Base-by-base conservation (phyloP, 139 green algal genomes). In the Parachlorella kessleri region DNA sequence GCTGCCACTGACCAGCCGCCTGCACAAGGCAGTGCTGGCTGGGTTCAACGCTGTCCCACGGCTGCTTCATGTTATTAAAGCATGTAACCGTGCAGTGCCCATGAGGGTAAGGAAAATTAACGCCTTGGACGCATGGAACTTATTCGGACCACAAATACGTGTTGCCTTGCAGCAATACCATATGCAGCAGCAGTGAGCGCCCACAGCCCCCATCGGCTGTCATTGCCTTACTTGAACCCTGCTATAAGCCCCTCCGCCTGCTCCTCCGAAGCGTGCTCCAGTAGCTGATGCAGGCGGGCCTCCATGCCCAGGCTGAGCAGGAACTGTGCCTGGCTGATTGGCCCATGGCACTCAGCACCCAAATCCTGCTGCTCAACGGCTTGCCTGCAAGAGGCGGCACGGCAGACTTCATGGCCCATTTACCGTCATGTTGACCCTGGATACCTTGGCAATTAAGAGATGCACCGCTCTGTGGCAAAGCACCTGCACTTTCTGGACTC, bases 301-400 rank as follows among this genome's bases (percentile, higher is more conserved):
- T 90, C 78, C 4, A 97, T 94, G 59, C 94, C 94, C 37, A 98
- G 81, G 1, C 78, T 48, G 7, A 82, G 80, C n/a, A 98, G 85
- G 42, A 98, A 91, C 55, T 87, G 63, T 2, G 79, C 79, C 79
- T 98, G 95, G 3, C 81, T 72, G 39, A 97, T 88, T 28, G 93
- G 94, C 0, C 94, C 94, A 73, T 94, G 78, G 66, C 84, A 89
- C 37, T 33, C 55, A 1, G 70, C 82, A 3, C 55, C 66, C 8
- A 68, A 68, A 18, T 69, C 59, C 54, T 37, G 80, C 3, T 81
- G 72, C 26, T 82, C 76, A 1, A 88, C 91, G 1, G 78, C 83
- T 37, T 84, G 66, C 55, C 78, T 83, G 81, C 73, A 53, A 26
- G 0, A 24, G 48, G n/a, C n/a, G n/a, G n/a, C n/a, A n/a, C n/a